Base-by-base conservation (phyloP, 768 basidiomycete genomes). In the Trametes punicea region DNA sequence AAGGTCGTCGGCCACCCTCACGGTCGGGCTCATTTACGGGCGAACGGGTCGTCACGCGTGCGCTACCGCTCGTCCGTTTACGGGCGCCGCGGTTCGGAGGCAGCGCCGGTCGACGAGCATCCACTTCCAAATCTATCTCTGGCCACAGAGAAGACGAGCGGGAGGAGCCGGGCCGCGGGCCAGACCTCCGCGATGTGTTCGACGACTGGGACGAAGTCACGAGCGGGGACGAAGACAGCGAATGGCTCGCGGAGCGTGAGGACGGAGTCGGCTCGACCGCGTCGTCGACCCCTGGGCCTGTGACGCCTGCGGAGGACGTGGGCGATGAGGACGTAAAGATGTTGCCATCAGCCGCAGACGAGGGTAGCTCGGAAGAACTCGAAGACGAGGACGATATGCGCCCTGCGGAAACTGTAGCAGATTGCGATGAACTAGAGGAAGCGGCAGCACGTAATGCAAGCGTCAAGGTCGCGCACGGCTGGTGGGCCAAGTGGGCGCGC, bases 401-500 rank as follows among this genome's bases (percentile, higher is more conserved):
- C 7, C 13, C 34, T 7, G 34, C 34, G 34, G 34, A 36, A 11
- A 45, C 38, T 44, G 39, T 16, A 21, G 23, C 31, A n/a, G 51
- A 44, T 30, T 10, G 41, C 2, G 51, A 51, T 25, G 29, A 42
- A n/a, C 39, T 16, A 51, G 56, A 45, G 57, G 18, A 56, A 46
- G 60, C 54, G n/a, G 38, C 58, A 3, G 31, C 62, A 54, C 70
- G 66, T 55, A 62, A 70, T 51, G 73, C 73, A 48, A 68, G 63
- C 31, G 69, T 59, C 16, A 55, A 56, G 20, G 74, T 75, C n/a
- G 74, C 73, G 40, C 70, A 68, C 42, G 83, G 81, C 18, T 74
- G 83, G 83, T 74, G 77, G 73, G 70, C 76, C 9, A 74, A 73
- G 51, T 85, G 80, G 80, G 74, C 76, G 23, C 63, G 73, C 56